phyloP scores from a whole-genome alignment of 192 early-diverging fungal genomes.

The Endogone sp. region DNA sequence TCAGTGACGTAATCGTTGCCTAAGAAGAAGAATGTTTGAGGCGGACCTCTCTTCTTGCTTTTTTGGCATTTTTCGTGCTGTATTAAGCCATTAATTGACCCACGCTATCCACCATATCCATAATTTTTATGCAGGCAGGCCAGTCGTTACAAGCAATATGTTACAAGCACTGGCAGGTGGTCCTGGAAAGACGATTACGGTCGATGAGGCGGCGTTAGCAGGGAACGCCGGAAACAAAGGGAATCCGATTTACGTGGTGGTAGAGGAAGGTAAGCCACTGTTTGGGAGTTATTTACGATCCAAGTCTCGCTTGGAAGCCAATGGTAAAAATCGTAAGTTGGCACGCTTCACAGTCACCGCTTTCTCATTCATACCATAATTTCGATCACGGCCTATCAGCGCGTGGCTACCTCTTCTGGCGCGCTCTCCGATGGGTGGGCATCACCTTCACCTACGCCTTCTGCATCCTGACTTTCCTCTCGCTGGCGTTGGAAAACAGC shows the following conservation, averaged over 20 bases:
- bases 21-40: neutral
- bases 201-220: constrained; percentile 24
- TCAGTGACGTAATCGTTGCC: neutral
- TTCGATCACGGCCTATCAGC: constrained; percentile 17
- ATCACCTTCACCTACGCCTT: constrained; percentile 65
- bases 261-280: constrained; percentile 46
- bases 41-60: neutral
- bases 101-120: too few species aligned
- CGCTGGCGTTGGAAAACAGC: constrained; percentile 66
- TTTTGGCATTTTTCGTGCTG: too few species aligned
- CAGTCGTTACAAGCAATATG: constrained; percentile 11
- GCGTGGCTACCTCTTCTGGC: constrained; percentile 54
- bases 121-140: too few species aligned
- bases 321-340: too few species aligned
- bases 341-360: neutral
- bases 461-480: constrained; percentile 66
- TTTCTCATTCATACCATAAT: neutral
- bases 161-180: constrained; percentile 25
- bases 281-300: too few species aligned
- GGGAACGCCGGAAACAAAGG: constrained; percentile 43
- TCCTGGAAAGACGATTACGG: constrained; percentile 18
- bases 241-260: constrained; percentile 58
- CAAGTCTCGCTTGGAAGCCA: too few species aligned
- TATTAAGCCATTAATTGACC: too few species aligned
- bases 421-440: constrained; percentile 53